Evolutionary conservation across 2,329 filamentous ascomycete species (phyloP).

Genomic region (Capronia americana): DNA sequence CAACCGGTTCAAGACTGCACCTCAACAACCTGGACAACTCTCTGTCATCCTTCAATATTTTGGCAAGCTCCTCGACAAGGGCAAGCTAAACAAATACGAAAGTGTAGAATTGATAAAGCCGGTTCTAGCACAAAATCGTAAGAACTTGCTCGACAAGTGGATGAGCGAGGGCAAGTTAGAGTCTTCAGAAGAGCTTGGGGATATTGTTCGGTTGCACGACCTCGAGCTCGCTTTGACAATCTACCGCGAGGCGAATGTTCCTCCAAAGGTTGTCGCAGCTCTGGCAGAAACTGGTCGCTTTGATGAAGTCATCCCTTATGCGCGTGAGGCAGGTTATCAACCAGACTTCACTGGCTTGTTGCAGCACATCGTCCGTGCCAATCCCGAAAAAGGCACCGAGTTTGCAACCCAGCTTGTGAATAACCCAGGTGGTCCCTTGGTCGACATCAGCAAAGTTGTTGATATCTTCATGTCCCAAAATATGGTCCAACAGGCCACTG

Average conservation of each 20-base stretch:
- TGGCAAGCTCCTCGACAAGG: slow-evolving; percentile 95
- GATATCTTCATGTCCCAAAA: slow-evolving; percentile 98
- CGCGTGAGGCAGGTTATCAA: slow-evolving; percentile 81
- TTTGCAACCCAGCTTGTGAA: slow-evolving; percentile 93
- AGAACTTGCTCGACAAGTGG: slow-evolving; percentile 98
- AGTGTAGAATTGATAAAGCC: slow-evolving; percentile 92
- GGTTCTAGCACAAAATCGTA: slow-evolving; percentile 90
- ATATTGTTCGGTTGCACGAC: slow-evolving; percentile 89
- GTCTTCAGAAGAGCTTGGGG: slow-evolving; percentile 94
- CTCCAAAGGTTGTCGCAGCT: slow-evolving; percentile 92
- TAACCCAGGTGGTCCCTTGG: slow-evolving; percentile 81
- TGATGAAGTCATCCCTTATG: slow-evolving; percentile 93
- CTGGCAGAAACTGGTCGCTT: slow-evolving; percentile 96
- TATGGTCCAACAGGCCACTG: slow-evolving; percentile 96
- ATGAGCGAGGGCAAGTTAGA: slow-evolving; percentile 94
- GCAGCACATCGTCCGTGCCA: slow-evolving; percentile 88
- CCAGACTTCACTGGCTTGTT: slow-evolving; percentile 94
- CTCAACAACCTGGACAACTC: slow-evolving; percentile 75
- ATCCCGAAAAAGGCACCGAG: slow-evolving; percentile 91
- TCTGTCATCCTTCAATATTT: slow-evolving; percentile 97
- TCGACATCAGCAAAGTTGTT: slow-evolving; percentile 92
- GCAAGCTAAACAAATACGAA: slow-evolving; percentile 87
- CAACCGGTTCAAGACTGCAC: slow-evolving; percentile 89
- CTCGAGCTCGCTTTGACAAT: slow-evolving; percentile 84
- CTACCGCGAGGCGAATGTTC: slow-evolving; percentile 87